Evolutionary conservation across 257 asterid genomes (phyloP), one percentile per base, ranked within the genome.

Genomic region (Fraxinus anomala): DNA sequence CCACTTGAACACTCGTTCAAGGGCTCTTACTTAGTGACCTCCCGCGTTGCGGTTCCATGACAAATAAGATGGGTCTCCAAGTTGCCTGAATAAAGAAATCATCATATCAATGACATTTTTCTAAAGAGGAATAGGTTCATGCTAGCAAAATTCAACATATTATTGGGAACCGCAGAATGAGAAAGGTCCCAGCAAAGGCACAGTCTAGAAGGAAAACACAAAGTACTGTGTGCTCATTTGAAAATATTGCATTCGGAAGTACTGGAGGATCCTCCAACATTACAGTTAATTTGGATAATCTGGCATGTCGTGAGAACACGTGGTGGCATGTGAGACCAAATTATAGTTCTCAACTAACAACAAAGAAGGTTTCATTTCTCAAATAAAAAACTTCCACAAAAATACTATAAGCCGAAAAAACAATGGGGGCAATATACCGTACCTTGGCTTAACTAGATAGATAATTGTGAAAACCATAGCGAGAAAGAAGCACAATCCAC

Each of bases 51-150:
- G 78, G 36, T 83, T 86, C 88, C 89, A 86, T 8, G 84, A 79
- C 76, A 83, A 77, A 77, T 86, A 86, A 37, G 87, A 68, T n/a
- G 89, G 87, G 80, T 86, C 89, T 70, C 86, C 89, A 67, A 79
- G 86, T 83, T 85, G 68, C 81, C 89, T 86, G 82, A 44, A 70
- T 11, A 76, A 6, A 37, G 30, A 51, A 73, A 69, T 72, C 26
- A 69, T 72, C 26, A 73, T 26, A 26, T 51, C 5, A 26, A 14
- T 36, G 11, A 24, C 34, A 24, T 9, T 63, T 26, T 24, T 11
- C 33, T 31, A 24, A n/a, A 7, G 17, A 63, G 28, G 33, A 61
- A 8, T 24, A 63, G 69, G 36, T 11, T 24, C 34, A 11, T 9
- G 69, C 6, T 12, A 24, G 33, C 0, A 10, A 23, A 8, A 23